Evolutionary conservation across 2,329 filamentous ascomycete species (phyloP), one percentile per base, ranked within the genome.

Genomic region (Rhytidhysteron rufulum): DNA sequence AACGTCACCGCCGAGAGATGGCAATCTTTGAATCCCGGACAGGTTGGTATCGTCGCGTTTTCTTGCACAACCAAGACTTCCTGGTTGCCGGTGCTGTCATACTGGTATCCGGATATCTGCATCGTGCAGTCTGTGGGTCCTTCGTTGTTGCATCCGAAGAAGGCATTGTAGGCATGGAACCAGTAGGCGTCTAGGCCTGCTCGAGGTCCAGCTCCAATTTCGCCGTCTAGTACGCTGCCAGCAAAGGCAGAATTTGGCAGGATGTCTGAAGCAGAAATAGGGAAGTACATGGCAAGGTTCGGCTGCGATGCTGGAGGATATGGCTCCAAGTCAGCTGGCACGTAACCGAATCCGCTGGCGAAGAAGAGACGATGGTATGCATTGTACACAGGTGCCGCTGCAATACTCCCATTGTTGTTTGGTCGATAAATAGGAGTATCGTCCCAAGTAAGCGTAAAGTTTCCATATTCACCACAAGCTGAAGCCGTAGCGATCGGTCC

Each of bases 341-440:
- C 66, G 48, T 75, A 74, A 3, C 68, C 66, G 55, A 69, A 77
- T 17, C 73, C 74, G 40, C 70, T 65, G 31, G 71, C 70, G 57
- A 73, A 77, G 52, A 68, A 68, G 34, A 77, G 64, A 49, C 77
- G 72, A 40, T 73, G 67, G 47, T 75, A 75, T 1, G 73, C 73
- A 40, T 67, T 70, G 47, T 62, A 67, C 42, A 77, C 61, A 31
- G 68, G 67, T 8, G 68, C 65, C 34, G 48, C 55, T 5, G 40
- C 21, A n/a, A 50, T 36, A n/a, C 52, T 57, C 6, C 58, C 58
- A 32, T 57, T 58, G 11, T 50, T 43, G 37, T 59, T 50, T 29
- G 47, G 37, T 10, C 22, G 11, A 9, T 65, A 30, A 56, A 62
- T 2, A 64, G 63, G 15, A 70, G 47, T 25, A 68, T 54, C 4